Evolutionary conservation across 768 basidiomycete species (phyloP).

Genomic region (Roridomyces roridus): DNA sequence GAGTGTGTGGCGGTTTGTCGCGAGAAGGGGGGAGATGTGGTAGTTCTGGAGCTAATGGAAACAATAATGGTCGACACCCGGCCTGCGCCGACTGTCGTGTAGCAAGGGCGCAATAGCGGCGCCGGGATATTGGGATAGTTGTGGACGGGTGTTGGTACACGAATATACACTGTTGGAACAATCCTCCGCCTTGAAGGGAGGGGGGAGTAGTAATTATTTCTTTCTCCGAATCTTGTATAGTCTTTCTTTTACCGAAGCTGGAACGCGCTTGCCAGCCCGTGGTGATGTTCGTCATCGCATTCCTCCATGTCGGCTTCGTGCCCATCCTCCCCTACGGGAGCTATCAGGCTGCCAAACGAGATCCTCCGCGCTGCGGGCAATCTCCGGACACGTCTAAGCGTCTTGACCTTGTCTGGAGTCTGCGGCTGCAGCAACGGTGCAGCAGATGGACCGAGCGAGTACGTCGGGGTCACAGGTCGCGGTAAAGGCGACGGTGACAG

Average conservation of each 20-base stretch:
- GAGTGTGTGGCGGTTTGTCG: conserved; percentile 20
- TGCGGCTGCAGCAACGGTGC: conserved; percentile 23
- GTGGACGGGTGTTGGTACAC: conserved; percentile 23
- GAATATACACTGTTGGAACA: conserved; percentile 28
- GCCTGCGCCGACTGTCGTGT: background rate
- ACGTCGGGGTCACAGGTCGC: conserved; percentile 31
- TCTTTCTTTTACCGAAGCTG: conserved; percentile 52
- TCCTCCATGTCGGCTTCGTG: conserved; percentile 39
- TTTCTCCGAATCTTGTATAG: conserved; percentile 6
- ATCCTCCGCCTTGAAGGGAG: conserved; percentile 17
- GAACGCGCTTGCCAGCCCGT: conserved; percentile 73
- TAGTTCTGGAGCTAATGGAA: conserved; percentile 10
- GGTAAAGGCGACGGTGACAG: conserved; percentile 34
- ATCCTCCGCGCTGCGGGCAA: conserved; percentile 61
- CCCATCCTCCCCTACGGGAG: conserved; percentile 45
- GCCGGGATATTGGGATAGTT: conserved; percentile 3
- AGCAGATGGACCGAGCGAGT: conserved; percentile 8
- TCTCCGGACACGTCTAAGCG: conserved; percentile 57
- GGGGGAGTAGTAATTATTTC: conserved; percentile 11
- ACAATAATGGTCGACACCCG: background rate
- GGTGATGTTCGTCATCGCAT: conserved; percentile 33
- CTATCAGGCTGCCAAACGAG: conserved; percentile 63
- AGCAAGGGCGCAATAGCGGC: conserved; percentile 9
- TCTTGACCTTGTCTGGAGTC: conserved; percentile 41
- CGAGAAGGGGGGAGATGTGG: background rate